Percentiles rank a stretch among this genome's conserved stretches.
Conservation (phyloP, 225 moss, liverwort and hornwort genomes). For the Neckera pumila region DNA sequence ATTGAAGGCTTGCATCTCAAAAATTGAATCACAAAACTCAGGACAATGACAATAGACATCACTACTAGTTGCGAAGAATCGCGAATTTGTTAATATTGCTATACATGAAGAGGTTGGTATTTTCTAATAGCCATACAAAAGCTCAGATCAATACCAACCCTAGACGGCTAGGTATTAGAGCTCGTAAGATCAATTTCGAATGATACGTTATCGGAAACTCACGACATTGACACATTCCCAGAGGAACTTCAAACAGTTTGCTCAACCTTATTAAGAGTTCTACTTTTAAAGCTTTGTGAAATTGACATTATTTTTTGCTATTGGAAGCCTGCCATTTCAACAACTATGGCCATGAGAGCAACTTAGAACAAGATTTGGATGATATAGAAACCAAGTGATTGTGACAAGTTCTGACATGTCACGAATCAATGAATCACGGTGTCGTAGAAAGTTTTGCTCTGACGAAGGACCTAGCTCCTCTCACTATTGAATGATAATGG, state of each 20-base stretch:
- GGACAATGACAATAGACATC: neutral
- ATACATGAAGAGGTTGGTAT: neutral
- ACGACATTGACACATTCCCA: neutral
- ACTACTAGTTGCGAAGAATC: neutral
- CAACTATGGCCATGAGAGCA: neutral
- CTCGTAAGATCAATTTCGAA: neutral
- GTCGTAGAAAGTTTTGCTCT: neutral
- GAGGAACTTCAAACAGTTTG: neutral
- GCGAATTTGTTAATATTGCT: neutral
- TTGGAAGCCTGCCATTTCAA: too few species aligned
- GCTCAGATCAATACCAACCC: neutral
- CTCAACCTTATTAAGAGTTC: neutral
- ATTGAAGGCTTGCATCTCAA: neutral
- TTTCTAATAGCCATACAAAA: neutral
- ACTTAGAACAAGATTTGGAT: neutral
- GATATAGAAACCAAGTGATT: neutral
- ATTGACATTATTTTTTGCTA: too few species aligned
- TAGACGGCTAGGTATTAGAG: neutral
- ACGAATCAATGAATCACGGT: neutral
- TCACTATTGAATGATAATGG: neutral
- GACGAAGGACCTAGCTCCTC: too few species aligned
- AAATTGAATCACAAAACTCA: too few species aligned
- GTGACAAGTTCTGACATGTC: neutral
- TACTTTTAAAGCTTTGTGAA: neutral
- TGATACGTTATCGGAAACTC: neutral